Conservation (phyloP, 1,284 basidiomycete species). For the Leccinum cinnamomeum region DNA sequence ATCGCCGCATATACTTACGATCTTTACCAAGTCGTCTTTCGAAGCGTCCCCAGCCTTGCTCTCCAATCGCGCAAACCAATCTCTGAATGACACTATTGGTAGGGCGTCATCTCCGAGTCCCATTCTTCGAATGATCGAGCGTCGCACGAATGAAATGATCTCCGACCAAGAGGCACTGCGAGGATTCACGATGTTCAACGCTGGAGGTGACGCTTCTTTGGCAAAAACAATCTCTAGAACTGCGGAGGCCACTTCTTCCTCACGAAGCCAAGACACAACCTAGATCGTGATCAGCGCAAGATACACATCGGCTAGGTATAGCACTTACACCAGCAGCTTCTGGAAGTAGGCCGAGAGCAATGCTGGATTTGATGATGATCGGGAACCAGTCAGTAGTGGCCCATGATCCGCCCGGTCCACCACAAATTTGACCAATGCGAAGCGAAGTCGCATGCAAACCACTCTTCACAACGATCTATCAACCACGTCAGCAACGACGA, state of each 20-base stretch:
- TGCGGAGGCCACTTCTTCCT: background rate
- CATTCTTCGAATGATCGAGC: background rate
- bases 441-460: constrained; percentile 11
- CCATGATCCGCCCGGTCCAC: constrained; percentile 16
- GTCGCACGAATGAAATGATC: background rate
- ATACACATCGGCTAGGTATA: background rate
- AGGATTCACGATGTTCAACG: background rate
- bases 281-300: background rate
- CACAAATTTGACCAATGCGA: constrained; percentile 34
- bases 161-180: background rate
- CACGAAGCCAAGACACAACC: background rate
- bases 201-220: background rate
- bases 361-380: constrained; percentile 30
- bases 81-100: background rate
- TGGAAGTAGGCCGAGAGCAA: constrained; percentile 23
- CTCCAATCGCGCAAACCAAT: background rate
- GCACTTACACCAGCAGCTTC: constrained; percentile 22
- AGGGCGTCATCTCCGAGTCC: background rate
- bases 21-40: background rate
- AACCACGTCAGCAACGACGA: background rate
- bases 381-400: constrained; percentile 23
- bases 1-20: background rate
- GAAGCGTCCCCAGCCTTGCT: background rate
- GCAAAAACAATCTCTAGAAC: background rate
- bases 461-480: background rate